Evolutionary conservation across 768 basidiomycete species (phyloP), one percentile per base, ranked within the genome.

Genomic region (Kondoa malvinella): DNA sequence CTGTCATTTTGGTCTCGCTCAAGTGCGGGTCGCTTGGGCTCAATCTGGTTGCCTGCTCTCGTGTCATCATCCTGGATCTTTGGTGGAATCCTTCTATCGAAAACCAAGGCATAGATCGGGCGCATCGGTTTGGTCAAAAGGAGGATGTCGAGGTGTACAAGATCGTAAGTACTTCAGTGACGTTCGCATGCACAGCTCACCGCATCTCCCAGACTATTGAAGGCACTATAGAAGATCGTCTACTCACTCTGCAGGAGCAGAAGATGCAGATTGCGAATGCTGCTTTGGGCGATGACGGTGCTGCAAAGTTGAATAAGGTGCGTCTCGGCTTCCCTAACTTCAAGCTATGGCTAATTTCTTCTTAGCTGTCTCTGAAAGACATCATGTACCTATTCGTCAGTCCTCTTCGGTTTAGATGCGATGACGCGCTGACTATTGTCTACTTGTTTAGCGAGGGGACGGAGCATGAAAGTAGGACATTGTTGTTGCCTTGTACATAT

Each of bases 1-100:
- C 82, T 33, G 85, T 94, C 57, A 95, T 97, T 69, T 78, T 99
- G 71, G 92, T 97, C 70, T 95, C 91, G 0, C 92, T 96, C 83
- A 95, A 92, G 32, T 34, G 66, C 30, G 70, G 65, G 26, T 57
- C 67, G 26, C 67, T 71, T 85, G 90, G 91, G 58, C 82, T 96
- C 58, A 95, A 96, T 57, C 32, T 96, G 73, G 91, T 90, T 0
- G 86, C 85, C 40, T 96, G 92, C 78, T 94, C 92, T 76, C 89
- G 94, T 71, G 92, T 96, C 50, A 87, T 96, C 72, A 81, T 96
- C 1, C 83, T 90, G 67, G 94, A 95, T 76, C 56, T 72, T 12
- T 74, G 70, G 69, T 72, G 65, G 67, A 69, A 70, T 56, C 70
- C 70, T 27, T 61, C 67, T 15, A 71, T 72, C 66, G 71, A 75